Evolutionary conservation across 164 flowering plant genomes (phyloP), one percentile per base, ranked within the genome.

Genomic region (Protea cynaroides): DNA sequence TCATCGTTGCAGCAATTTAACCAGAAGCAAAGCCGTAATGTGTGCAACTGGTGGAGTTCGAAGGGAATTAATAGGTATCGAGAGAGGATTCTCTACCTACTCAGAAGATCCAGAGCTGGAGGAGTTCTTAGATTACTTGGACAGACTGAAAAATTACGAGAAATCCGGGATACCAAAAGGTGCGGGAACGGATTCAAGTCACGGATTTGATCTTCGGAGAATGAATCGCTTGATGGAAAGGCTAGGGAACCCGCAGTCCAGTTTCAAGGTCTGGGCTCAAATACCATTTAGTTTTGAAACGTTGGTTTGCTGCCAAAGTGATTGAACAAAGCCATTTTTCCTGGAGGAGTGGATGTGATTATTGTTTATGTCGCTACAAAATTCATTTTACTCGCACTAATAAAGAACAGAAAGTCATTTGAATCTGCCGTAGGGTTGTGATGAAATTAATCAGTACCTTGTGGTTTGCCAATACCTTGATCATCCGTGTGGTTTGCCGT

Each of bases 191-290:
- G 96, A 94, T 69, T 86, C 99, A 0, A 72, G 64, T 0, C 84
- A 92, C 36, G 98, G 98, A 18, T 86, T 92, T 53, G 97, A 94
- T 81, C 73, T 94, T 56, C 89, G 89, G 62, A 78, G 90, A 58
- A 94, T 94, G 99, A 74, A 70, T 55, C 76, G 92, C 10, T 80
- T 94, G 72, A 75, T 94, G 89, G 71, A 79, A 15, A 64, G 75
- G 6, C 84, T 94, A 6, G 97, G 96, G 36, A 82, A 89, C 60
- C 99, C 99, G 49, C 95, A 85, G 8, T 81, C 85, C 55, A 84
- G 73, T 40, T 85, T 81, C 77, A 87, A 91, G 99, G 97, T 89
- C n/a, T 22, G 54, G 23, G 3, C 55, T 65, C 52, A 57, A 1
- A 55, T 61, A 59, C 36, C 14, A 1, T 59, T 18, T 58, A 14